Conservation (phyloP, 768 basidiomycete species). For the Mycena sanguinolenta region DNA sequence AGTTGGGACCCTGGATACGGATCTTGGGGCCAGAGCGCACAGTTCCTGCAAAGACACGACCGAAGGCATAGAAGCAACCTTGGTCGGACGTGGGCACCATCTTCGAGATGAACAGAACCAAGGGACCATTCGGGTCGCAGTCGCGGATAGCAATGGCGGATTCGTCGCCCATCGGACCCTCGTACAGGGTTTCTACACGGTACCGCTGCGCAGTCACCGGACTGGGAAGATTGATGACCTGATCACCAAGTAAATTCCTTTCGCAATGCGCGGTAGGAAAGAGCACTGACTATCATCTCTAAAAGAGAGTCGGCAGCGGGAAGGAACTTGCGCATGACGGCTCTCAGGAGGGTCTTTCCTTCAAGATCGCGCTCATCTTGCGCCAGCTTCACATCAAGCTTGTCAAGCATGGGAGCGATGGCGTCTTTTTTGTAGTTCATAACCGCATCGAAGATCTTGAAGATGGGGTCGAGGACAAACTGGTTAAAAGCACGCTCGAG, state of each 20-base stretch:
- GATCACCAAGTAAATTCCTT: too few species aligned
- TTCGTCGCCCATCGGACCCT: conserved; percentile 99
- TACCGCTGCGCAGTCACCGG: conserved; percentile 95
- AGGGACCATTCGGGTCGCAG: conserved; percentile 95
- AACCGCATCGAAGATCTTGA: conserved; percentile 96
- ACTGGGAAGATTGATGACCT: too few species aligned
- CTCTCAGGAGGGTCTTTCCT: conserved; percentile 95
- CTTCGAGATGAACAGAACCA: conserved; percentile 98
- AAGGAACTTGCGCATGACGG: conserved; percentile 98
- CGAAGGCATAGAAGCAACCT: conserved; percentile 99
- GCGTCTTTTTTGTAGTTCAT: conserved; percentile 97
- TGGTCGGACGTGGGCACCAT: conserved; percentile 99
- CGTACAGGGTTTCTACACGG: conserved; percentile 99
- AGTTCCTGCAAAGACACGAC: conserved; percentile 99
- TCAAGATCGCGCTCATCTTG: conserved; percentile 92
- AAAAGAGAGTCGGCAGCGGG: conserved; percentile 98
- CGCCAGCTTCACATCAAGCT: conserved; percentile 92
- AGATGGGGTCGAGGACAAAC: conserved; percentile 99
- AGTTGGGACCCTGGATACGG: conserved; percentile 99
- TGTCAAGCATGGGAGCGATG: conserved; percentile 87
- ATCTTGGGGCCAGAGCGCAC: conserved; percentile 97
- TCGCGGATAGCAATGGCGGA: conserved; percentile 98
- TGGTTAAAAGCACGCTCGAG: conserved; percentile 98
- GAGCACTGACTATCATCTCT: conserved; percentile 99
- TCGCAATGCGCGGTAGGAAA: conserved; percentile 86